Percentiles rank a stretch among this genome's conserved stretches.
phyloP scores from a whole-genome alignment of 139 green algal genomes.

The Chlamydomonas eustigma region DNA sequence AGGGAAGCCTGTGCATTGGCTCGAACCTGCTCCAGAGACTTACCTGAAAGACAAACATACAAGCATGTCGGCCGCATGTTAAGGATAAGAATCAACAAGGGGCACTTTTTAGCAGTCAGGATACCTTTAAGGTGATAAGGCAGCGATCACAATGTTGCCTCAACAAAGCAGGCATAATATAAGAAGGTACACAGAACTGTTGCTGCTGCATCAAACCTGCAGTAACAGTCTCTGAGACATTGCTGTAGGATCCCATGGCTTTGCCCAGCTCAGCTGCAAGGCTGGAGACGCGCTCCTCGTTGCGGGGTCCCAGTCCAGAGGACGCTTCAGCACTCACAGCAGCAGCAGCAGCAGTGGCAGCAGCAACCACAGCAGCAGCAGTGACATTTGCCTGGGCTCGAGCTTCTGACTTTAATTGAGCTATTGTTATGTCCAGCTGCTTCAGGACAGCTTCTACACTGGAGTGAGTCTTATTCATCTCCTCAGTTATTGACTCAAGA shows the following conservation, averaged over 20 bases:
- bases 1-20: constrained; percentile 30
- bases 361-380: background rate
- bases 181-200: background rate
- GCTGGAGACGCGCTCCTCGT: constrained; percentile 11
- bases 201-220: constrained; percentile 20
- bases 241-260: constrained; percentile 32
- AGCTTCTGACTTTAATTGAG: constrained; percentile 18
- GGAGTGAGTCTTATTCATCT: background rate
- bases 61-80: no score
- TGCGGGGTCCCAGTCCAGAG: background rate
- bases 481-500: background rate
- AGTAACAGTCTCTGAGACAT: constrained; percentile 23
- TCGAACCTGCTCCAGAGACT: constrained; percentile 43
- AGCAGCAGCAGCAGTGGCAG: background rate
- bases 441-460: constrained; percentile 27
- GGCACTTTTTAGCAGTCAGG: no score
- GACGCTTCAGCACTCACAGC: background rate
- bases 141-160: no score
- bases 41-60: constrained; percentile 24
- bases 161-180: no score
- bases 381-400: constrained; percentile 6
- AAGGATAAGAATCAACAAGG: no score
- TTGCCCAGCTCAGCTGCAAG: constrained; percentile 44
- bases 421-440: constrained; percentile 34
- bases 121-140: no score